phyloP scores from a whole-genome alignment of 441 rosid genomes.

The Gossypium schwendimanii region DNA sequence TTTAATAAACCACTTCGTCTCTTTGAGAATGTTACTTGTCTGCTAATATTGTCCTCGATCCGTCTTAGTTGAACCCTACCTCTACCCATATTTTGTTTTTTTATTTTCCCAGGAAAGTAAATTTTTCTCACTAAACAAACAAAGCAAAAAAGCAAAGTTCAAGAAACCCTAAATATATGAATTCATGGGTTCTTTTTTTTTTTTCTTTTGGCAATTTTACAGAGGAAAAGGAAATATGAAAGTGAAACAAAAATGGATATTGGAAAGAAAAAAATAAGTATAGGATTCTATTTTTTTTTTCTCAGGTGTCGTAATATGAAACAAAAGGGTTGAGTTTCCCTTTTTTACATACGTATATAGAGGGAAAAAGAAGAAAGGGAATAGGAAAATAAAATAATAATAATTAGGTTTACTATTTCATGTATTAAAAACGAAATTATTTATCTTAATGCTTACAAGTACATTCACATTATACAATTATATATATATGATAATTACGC shows the following conservation, averaged over 20 bases:
- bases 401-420: too few relatives aligned
- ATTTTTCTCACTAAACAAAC: neutral
- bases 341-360: neutral
- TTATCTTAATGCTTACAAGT: too few relatives aligned
- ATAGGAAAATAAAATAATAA: neutral
- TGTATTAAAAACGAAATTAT: too few relatives aligned
- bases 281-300: conserved; percentile 23
- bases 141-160: neutral
- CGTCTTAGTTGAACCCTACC: conserved; percentile 92
- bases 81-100: conserved; percentile 55
- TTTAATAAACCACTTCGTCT: conserved; percentile 70
- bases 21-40: conserved; percentile 92
- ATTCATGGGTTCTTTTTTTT: neutral
- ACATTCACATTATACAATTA: too few relatives aligned
- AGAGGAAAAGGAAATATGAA: conserved; percentile 7
- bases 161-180: conserved; percentile 6
- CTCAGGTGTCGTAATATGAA: neutral
- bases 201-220: neutral
- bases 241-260: conserved; percentile 11
- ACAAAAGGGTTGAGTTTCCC: neutral
- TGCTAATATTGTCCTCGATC: conserved; percentile 91
- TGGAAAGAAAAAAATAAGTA: neutral
- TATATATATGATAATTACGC: too few relatives aligned
- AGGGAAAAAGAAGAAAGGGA: neutral
- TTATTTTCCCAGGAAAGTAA: neutral